Conservation (phyloP, 371 early-diverging fungal species). For the Mortierella sp. region DNA sequence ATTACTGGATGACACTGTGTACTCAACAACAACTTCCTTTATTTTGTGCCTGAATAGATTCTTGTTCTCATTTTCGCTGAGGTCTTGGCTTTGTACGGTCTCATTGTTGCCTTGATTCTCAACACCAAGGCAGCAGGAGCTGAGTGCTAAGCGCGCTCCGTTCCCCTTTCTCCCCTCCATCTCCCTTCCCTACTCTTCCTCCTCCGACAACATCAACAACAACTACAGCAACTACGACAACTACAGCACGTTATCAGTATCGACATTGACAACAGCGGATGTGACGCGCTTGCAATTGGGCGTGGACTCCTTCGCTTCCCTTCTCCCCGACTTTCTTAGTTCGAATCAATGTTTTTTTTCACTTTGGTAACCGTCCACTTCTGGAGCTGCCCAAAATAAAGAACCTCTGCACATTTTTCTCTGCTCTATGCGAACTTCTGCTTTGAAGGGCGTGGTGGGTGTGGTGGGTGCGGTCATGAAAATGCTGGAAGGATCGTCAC, state of each 20-base stretch:
- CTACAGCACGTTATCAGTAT: neutral
- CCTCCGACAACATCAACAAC: neutral
- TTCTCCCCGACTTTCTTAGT: neutral
- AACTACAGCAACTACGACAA: neutral
- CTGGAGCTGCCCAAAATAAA: no score
- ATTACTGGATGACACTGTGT: neutral
- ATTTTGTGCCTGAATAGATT: conserved; percentile 56
- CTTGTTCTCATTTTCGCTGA: conserved; percentile 96
- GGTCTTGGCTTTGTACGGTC: conserved; percentile 93
- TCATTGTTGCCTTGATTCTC: conserved; percentile 89
- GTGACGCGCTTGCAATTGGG: neutral
- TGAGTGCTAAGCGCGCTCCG: conserved; percentile 18
- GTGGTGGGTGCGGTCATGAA: no score
- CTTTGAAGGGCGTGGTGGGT: no score
- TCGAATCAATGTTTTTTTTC: neutral
- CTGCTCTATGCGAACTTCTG: no score
- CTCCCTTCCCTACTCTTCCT: neutral
- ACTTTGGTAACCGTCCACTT: no score
- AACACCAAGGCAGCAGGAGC: conserved; percentile 74
- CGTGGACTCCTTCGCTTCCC: neutral
- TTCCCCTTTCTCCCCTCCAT: neutral
- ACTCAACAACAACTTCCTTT: conserved; percentile 8
- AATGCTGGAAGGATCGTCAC: no score
- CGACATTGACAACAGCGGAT: neutral
- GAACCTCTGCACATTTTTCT: no score